These are phyloP conservation scores for Salix arbutifolia DNA, from an alignment of 345 rosid species.

Conservation along the genomic window DNA sequence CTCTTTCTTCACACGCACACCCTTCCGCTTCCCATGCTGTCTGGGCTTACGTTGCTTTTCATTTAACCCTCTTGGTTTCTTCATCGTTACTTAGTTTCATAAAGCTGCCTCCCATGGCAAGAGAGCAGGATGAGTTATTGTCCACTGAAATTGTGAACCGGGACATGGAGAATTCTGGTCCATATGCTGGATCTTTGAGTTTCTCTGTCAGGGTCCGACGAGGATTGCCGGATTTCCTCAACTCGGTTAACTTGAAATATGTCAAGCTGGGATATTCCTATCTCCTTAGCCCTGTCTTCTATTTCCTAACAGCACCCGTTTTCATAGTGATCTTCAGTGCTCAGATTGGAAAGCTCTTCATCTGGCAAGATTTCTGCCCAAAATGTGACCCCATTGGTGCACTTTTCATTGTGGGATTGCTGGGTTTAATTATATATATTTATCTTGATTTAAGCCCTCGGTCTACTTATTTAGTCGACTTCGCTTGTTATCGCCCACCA, in stretches of 20 bases:
- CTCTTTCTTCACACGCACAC: background rate
- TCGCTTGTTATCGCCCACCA: slow-evolving; percentile 64
- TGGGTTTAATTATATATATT: slow-evolving; percentile 28
- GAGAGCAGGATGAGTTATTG: slow-evolving; percentile 20
- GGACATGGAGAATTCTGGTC: slow-evolving; percentile 34
- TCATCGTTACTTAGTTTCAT: background rate
- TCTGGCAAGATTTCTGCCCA: slow-evolving; percentile 23
- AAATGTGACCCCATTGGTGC: slow-evolving; percentile 9
- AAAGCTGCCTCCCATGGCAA: slow-evolving; percentile 15
- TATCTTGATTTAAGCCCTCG: slow-evolving; percentile 41
- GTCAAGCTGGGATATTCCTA: slow-evolving; percentile 60
- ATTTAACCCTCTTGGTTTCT: background rate
- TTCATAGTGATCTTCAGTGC: slow-evolving; percentile 28
- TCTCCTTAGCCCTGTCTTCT: slow-evolving; percentile 43
- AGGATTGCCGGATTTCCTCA: slow-evolving; percentile 47
- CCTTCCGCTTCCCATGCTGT: background rate
- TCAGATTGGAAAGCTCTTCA: slow-evolving; percentile 27
- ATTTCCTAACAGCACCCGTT: slow-evolving; percentile 32
- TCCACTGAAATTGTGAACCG: slow-evolving; percentile 50
- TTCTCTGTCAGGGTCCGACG: slow-evolving; percentile 43
- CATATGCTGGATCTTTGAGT: slow-evolving; percentile 39
- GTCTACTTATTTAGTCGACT: slow-evolving; percentile 51
- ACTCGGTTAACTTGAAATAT: slow-evolving; percentile 52
- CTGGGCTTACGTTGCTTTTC: background rate
- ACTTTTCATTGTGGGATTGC: slow-evolving; percentile 14